Evolutionary conservation across 805 yeast genomes (phyloP).

Genomic region (Suhomyces xylopsoci): DNA sequence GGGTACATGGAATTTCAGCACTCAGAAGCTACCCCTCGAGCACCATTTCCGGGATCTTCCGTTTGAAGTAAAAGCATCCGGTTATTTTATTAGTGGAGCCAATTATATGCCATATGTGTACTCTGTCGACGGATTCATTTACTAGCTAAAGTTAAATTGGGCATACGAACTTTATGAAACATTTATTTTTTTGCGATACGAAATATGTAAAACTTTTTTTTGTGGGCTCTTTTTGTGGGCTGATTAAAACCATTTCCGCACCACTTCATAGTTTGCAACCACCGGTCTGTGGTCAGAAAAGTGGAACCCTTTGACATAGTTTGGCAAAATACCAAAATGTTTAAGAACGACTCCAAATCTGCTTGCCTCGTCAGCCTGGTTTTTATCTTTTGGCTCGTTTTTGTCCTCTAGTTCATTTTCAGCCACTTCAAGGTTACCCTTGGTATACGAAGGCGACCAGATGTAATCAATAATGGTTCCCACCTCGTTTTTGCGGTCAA

Average conservation of each 20-base stretch:
- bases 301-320: conserved; percentile 27
- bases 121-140: no score
- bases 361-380: not conserved
- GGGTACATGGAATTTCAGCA: no score
- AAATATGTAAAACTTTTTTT: not conserved
- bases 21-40: no score
- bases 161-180: no score
- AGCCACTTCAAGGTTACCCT: not conserved
- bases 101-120: no score
- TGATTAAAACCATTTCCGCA: conserved; percentile 2
- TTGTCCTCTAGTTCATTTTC: conserved; percentile 3
- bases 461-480: conserved; percentile 42
- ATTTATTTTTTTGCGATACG: no score
- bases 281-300: conserved; percentile 46
- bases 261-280: conserved; percentile 16
- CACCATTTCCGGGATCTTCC: no score
- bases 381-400: not conserved
- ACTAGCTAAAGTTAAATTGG: no score
- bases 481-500: conserved; percentile 28
- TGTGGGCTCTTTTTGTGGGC: not conserved
- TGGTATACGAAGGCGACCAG: conserved; percentile 32
- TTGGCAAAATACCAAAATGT: conserved; percentile 38
- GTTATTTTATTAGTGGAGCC: no score
- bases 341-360: conserved; percentile 25
- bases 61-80: no score